These are phyloP conservation scores for Jatropha podagrica DNA, from an alignment of 441 rosid species.

Conservation along the genomic window DNA sequence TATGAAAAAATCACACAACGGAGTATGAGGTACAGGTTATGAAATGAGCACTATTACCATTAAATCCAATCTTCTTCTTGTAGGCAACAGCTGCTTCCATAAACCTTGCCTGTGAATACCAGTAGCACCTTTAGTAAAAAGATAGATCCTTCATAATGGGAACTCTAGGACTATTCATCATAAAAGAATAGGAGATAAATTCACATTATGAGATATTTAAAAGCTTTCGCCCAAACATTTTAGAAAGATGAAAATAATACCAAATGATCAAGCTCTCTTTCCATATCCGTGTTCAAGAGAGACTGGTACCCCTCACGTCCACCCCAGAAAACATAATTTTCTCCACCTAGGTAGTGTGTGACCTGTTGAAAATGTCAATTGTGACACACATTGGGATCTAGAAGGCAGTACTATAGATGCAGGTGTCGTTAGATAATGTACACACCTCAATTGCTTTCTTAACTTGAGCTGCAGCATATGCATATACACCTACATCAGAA, in stretches of 20 bases:
- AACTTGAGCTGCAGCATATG: constrained; percentile 97
- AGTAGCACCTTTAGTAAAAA: constrained; percentile 1
- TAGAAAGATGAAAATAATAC: constrained; percentile 31
- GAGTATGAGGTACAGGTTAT: neutral
- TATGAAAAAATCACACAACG: constrained; percentile 1
- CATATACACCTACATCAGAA: constrained; percentile 84
- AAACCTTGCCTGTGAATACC: constrained; percentile 64
- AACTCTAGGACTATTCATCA: neutral
- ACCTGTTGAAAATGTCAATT: constrained; percentile 38
- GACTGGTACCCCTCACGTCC: constrained; percentile 99
- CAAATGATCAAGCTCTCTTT: constrained; percentile 86
- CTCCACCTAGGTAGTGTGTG: constrained; percentile 93
- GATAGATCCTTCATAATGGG: neutral
- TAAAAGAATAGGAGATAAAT: neutral
- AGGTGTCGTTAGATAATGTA: neutral
- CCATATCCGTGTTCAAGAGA: constrained; percentile 96
- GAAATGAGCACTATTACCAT: constrained; percentile 45
- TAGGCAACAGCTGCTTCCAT: constrained; percentile 84
- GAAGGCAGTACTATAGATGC: neutral
- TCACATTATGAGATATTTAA: neutral
- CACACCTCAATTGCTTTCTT: constrained; percentile 92
- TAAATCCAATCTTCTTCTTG: constrained; percentile 98
- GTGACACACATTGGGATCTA: neutral
- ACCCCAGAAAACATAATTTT: constrained; percentile 98
- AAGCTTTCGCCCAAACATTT: neutral